These are phyloP conservation scores for Hypoxylon sp. DNA, from an alignment of 2,329 filamentous ascomycete genomes.

Conservation along the genomic window DNA sequence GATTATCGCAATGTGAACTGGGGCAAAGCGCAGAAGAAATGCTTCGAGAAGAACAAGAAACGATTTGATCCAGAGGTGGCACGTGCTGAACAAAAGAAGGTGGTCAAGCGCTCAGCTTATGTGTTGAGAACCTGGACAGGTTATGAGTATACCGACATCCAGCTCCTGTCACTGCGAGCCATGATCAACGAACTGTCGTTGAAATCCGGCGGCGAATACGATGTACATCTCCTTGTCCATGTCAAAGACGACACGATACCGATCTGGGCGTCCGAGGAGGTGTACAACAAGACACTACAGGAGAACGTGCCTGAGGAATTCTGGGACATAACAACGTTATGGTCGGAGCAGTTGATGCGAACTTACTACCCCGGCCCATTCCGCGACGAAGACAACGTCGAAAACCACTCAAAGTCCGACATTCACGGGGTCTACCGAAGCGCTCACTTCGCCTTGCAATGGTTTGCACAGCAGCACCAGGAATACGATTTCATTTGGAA, in stretches of 20 bases:
- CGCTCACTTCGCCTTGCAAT: conserved; percentile 62
- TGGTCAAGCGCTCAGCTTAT: conserved; percentile 67
- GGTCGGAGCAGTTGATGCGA: conserved; percentile 77
- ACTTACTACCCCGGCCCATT: conserved; percentile 73
- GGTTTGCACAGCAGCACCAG: conserved; percentile 61
- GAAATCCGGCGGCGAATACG: conserved; percentile 76
- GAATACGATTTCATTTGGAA: conserved; percentile 66
- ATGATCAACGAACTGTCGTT: conserved; percentile 76
- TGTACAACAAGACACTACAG: conserved; percentile 67
- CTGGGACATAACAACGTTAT: conserved; percentile 75
- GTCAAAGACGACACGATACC: conserved; percentile 62
- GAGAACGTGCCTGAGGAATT: conserved; percentile 74
- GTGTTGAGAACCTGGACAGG: conserved; percentile 77
- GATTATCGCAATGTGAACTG: conserved; percentile 57
- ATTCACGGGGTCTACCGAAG: conserved; percentile 68
- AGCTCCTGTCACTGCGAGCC: conserved; percentile 75
- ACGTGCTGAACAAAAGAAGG: conserved; percentile 40
- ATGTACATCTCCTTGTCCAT: conserved; percentile 66
- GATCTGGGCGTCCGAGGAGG: conserved; percentile 51
- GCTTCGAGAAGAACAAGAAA: conserved; percentile 64
- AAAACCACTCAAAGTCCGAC: conserved; percentile 59
- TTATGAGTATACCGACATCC: conserved; percentile 74
- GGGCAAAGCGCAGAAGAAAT: conserved; percentile 54
- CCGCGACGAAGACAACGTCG: conserved; percentile 66
- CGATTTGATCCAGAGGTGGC: conserved; percentile 58